Evolutionary conservation across 805 yeast species (phyloP).

Genomic region (Blastobotrys muscicola): DNA sequence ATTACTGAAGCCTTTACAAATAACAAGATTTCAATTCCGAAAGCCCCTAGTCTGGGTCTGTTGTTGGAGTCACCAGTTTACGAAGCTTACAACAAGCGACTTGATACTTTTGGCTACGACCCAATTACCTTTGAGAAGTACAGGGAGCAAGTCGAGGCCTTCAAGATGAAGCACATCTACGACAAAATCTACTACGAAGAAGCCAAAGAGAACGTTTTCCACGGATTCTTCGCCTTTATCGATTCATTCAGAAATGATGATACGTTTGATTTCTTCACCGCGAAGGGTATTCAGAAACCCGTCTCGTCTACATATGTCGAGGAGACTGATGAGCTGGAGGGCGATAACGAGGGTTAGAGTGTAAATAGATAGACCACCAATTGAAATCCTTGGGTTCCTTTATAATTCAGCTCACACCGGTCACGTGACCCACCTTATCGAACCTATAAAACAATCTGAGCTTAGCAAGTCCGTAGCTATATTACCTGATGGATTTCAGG

Average conservation of each 20-base stretch:
- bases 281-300: slow-evolving; percentile 21
- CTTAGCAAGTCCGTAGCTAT: too few relatives aligned
- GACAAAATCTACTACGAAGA: slow-evolving; percentile 91
- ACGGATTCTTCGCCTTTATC: slow-evolving; percentile 84
- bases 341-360: slow-evolving; percentile 22
- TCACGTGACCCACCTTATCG: too few relatives aligned
- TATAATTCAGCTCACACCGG: too few relatives aligned
- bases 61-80: slow-evolving; percentile 87
- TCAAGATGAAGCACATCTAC: slow-evolving; percentile 81
- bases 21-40: slow-evolving; percentile 79
- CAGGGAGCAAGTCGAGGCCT: slow-evolving; percentile 64
- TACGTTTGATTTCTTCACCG: slow-evolving; percentile 45
- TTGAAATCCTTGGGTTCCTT: too few relatives aligned
- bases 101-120: slow-evolving; percentile 69
- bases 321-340: slow-evolving; percentile 28
- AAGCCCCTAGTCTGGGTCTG: slow-evolving; percentile 94
- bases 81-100: slow-evolving; percentile 66
- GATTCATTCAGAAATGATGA: slow-evolving; percentile 69
- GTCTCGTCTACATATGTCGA: slow-evolving; percentile 10
- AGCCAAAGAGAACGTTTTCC: slow-evolving; percentile 74
- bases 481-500: too few relatives aligned
- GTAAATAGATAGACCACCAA: too few relatives aligned
- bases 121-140: slow-evolving; percentile 59
- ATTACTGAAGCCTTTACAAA: slow-evolving; percentile 69
- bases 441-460: too few relatives aligned